Percentiles rank a stretch among this genome's conserved stretches.
phyloP scores from a whole-genome alignment of 495 filamentous ascomycete species.

The Penicillium macrosclerotiorum region DNA sequence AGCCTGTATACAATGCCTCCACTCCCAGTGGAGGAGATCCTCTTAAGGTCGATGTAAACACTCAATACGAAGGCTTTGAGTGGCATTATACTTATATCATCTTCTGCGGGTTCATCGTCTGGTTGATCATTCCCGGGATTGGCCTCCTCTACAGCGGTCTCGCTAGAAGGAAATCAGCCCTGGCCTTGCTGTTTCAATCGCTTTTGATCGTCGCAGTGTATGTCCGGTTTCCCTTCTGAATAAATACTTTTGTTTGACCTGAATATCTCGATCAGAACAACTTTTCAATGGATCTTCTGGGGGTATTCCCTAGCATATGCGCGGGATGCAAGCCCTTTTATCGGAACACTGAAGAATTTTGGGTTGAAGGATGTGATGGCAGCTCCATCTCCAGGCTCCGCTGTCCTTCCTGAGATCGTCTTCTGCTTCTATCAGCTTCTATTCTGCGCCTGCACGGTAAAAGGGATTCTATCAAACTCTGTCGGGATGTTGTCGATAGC shows the following conservation, averaged over 20 bases:
- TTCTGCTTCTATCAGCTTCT: slow-evolving; percentile 58
- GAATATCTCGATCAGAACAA: slow-evolving; percentile 22
- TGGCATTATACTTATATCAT: slow-evolving; percentile 53
- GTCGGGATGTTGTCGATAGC: no score
- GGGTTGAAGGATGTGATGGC: slow-evolving; percentile 51
- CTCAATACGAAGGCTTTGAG: slow-evolving; percentile 47
- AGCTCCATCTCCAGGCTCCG: slow-evolving; percentile 48
- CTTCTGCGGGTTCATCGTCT: slow-evolving; percentile 53
- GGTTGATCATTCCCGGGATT: slow-evolving; percentile 60
- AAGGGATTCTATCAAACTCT: not conserved
- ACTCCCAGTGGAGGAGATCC: slow-evolving; percentile 47
- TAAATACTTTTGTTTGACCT: no score
- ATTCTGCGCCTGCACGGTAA: slow-evolving; percentile 57
- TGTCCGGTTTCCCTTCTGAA: slow-evolving; percentile 4
- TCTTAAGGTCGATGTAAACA: slow-evolving; percentile 47
- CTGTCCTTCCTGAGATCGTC: slow-evolving; percentile 53
- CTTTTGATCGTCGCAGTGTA: slow-evolving; percentile 49
- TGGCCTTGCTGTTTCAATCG: slow-evolving; percentile 57
- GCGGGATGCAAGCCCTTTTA: slow-evolving; percentile 49
- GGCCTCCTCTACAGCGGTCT: slow-evolving; percentile 58
- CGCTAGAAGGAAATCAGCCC: slow-evolving; percentile 55
- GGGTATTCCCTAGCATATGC: slow-evolving; percentile 56
- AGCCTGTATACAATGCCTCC: slow-evolving; percentile 43
- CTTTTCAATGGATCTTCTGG: slow-evolving; percentile 60
- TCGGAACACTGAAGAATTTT: slow-evolving; percentile 53